Percentiles rank a stretch among this genome's conserved stretches.
These are phyloP conservation scores for Pyrrhoderma noxium DNA, from an alignment of 1,284 basidiomycete genomes.

Conservation along the genomic window DNA sequence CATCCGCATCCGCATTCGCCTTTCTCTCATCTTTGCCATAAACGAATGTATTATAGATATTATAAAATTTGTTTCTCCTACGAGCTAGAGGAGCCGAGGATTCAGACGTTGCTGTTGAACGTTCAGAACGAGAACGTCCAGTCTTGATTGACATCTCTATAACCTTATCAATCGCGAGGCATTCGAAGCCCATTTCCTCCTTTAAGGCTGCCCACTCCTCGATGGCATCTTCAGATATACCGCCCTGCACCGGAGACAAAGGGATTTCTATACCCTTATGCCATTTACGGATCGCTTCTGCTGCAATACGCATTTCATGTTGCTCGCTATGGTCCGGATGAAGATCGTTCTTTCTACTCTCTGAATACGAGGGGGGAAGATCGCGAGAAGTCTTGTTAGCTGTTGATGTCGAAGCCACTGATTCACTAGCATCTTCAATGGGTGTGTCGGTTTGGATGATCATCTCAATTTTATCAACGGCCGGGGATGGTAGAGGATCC, in stretches of 20 bases:
- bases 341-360: slow-evolving; percentile 31
- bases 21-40: slow-evolving; percentile 39
- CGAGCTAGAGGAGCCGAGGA: slow-evolving; percentile 21
- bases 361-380: slow-evolving; percentile 64
- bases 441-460: slow-evolving; percentile 38
- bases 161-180: slow-evolving; percentile 68
- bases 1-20: slow-evolving; percentile 25
- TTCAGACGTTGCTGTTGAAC: slow-evolving; percentile 7
- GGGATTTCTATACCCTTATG: slow-evolving; percentile 53
- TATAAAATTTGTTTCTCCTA: slow-evolving; percentile 56
- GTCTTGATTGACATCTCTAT: slow-evolving; percentile 45
- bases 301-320: slow-evolving; percentile 45
- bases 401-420: slow-evolving; percentile 63
- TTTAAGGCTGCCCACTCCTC: slow-evolving; percentile 73
- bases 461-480: slow-evolving; percentile 16
- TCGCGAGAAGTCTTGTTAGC: slow-evolving; percentile 46
- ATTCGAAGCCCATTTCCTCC: slow-evolving; percentile 67
- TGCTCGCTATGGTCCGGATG: slow-evolving; percentile 36
- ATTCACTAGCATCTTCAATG: slow-evolving; percentile 36
- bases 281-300: slow-evolving; percentile 59
- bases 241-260: slow-evolving; percentile 41
- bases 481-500: slow-evolving; percentile 30
- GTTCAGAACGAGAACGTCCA: slow-evolving; percentile 23
- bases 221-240: slow-evolving; percentile 52
- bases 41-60: slow-evolving; percentile 78